Percentiles rank a stretch among this genome's conserved stretches.
These are phyloP conservation scores for Teratosphaeriaceae sp. DNA, from an alignment of 2,329 filamentous ascomycete species.

Conservation along the genomic window DNA sequence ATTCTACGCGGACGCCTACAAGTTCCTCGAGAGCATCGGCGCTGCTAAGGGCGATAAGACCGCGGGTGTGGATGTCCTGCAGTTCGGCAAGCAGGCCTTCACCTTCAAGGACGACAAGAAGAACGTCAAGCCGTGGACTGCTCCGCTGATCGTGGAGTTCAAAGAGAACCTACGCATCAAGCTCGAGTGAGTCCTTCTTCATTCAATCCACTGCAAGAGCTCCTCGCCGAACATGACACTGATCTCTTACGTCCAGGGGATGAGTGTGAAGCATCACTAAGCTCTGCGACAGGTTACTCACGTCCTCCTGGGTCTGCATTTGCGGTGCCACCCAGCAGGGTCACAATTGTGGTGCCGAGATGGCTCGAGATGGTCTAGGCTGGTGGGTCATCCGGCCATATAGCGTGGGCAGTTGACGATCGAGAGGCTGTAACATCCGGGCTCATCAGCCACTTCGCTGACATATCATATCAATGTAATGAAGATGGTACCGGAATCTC, in stretches of 20 bases:
- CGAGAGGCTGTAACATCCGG: too few relatives aligned
- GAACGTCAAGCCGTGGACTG: slow-evolving; percentile 13
- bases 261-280: too few relatives aligned
- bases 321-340: slow-evolving; percentile 17
- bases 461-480: too few relatives aligned
- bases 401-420: too few relatives aligned
- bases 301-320: slow-evolving; percentile 23
- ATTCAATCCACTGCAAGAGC: slow-evolving; percentile 1
- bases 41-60: slow-evolving; percentile 17
- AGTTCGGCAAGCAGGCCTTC: slow-evolving; percentile 24
- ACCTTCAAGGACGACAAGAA: slow-evolving; percentile 23
- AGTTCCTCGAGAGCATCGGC: slow-evolving; percentile 23
- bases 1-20: slow-evolving; percentile 29
- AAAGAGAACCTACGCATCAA: slow-evolving; percentile 19
- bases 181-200: slow-evolving; percentile 26
- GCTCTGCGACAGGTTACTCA: background rate
- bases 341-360: slow-evolving; percentile 16
- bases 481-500: background rate
- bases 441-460: too few relatives aligned
- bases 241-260: too few relatives aligned
- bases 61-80: slow-evolving; percentile 23
- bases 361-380: slow-evolving; percentile 4
- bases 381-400: slow-evolving; percentile 5
- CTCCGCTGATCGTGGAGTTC: slow-evolving; percentile 21
- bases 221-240: too few relatives aligned